Evolutionary conservation across 179 eudicot species (phyloP).

Genomic region (Nepenthes alata): DNA sequence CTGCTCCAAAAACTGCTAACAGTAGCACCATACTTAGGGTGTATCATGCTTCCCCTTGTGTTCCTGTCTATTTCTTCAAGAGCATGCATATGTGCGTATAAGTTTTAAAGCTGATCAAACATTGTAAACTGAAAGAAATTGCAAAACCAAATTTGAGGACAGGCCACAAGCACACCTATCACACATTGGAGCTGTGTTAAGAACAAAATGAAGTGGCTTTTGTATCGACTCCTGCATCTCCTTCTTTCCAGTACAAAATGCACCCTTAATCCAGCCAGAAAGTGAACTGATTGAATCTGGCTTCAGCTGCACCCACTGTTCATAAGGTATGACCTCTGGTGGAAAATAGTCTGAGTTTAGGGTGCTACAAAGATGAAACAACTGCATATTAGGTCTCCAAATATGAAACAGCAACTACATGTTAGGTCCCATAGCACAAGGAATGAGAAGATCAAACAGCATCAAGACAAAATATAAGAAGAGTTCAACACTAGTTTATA

Average conservation of each 20-base stretch:
- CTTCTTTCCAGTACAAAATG: conserved; percentile 51
- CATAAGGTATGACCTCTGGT: conserved; percentile 68
- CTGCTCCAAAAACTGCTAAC: no score
- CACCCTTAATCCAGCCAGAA: conserved; percentile 70
- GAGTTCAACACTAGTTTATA: no score
- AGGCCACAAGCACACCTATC: conserved; percentile 51
- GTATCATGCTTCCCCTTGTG: no score
- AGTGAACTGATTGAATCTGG: conserved; percentile 38
- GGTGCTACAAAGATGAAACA: conserved; percentile 26
- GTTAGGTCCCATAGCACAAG: neutral
- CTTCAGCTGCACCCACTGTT: conserved; percentile 56
- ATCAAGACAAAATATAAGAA: no score
- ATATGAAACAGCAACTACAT: neutral
- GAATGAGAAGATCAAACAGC: no score
- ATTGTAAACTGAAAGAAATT: neutral
- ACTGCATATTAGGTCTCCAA: no score
- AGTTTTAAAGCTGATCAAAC: neutral
- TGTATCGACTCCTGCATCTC: conserved; percentile 56
- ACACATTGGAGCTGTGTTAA: conserved; percentile 77
- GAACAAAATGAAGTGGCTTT: conserved; percentile 52
- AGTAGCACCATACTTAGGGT: no score
- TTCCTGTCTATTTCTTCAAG: no score
- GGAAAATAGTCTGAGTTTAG: conserved; percentile 39
- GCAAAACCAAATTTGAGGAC: neutral
- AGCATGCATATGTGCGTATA: neutral